Percentiles rank a stretch among this genome's conserved stretches.
These are phyloP conservation scores for Neonothopanus nambi DNA, from an alignment of 1,284 basidiomycete species.

Conservation along the genomic window DNA sequence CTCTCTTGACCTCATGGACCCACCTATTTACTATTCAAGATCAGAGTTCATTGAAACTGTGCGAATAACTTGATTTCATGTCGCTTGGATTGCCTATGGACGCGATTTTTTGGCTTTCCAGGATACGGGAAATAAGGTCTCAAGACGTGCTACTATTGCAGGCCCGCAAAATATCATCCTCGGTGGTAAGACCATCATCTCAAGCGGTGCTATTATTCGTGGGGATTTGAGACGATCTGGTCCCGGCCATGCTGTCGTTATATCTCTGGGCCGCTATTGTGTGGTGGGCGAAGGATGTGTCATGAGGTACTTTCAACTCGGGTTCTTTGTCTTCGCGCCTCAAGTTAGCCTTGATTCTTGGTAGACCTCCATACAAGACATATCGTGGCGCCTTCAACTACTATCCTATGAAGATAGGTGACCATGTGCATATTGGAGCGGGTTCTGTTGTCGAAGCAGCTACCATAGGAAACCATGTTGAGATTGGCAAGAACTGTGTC, in stretches of 20 bases:
- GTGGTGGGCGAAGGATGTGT: constrained; percentile 87
- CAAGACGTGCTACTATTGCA: constrained; percentile 88
- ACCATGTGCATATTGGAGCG: constrained; percentile 92
- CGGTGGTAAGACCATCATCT: constrained; percentile 96
- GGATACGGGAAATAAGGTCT: constrained; percentile 92
- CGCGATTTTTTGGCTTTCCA: constrained; percentile 37
- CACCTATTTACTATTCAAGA: constrained; percentile 73
- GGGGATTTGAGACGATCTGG: constrained; percentile 86
- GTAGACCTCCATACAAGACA: constrained; percentile 84
- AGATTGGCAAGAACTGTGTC: constrained; percentile 94
- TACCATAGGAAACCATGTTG: constrained; percentile 90
- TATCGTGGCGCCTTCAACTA: constrained; percentile 94
- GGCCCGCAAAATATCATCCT: constrained; percentile 97
- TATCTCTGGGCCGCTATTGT: constrained; percentile 92
- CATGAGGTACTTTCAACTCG: constrained; percentile 59
- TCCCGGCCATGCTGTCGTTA: constrained; percentile 88
- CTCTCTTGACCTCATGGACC: constrained; percentile 46
- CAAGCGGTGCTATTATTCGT: constrained; percentile 83
- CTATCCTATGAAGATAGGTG: constrained; percentile 96
- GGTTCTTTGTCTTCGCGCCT: constrained; percentile 4
- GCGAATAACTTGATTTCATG: constrained; percentile 23
- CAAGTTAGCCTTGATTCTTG: not conserved
- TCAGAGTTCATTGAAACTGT: constrained; percentile 83
- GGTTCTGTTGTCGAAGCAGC: constrained; percentile 91
- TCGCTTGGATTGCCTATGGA: not conserved